Evolutionary conservation across 148 eudicot genomes (phyloP).

Genomic region (Diospyros kaki): DNA sequence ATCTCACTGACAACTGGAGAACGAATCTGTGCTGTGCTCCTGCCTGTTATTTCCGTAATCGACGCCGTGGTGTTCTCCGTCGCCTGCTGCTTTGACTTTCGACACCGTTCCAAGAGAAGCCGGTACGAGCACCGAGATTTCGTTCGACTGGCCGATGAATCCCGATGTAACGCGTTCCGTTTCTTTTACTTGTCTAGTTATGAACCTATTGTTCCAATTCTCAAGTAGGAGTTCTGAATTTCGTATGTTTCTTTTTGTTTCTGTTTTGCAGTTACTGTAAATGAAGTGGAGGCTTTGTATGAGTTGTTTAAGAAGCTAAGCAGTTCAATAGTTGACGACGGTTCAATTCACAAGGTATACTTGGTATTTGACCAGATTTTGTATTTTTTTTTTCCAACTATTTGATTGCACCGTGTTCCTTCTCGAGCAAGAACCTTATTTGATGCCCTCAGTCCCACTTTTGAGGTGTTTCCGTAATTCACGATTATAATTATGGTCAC

Average conservation of each 20-base stretch:
- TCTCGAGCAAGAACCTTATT: background rate
- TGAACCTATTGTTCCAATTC: background rate
- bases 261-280: slow-evolving; percentile 56
- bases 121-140: slow-evolving; percentile 20
- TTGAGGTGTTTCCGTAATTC: too few relatives aligned
- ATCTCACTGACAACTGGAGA: slow-evolving; percentile 43
- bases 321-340: slow-evolving; percentile 84
- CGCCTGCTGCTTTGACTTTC: slow-evolving; percentile 33
- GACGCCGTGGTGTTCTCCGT: slow-evolving; percentile 38
- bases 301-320: slow-evolving; percentile 87
- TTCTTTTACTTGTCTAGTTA: background rate
- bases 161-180: slow-evolving; percentile 34
- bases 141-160: slow-evolving; percentile 41
- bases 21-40: slow-evolving; percentile 34
- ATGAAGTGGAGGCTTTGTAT: slow-evolving; percentile 85
- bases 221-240: background rate
- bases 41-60: slow-evolving; percentile 41
- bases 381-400: background rate
- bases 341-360: slow-evolving; percentile 80
- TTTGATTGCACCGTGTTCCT: background rate
- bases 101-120: slow-evolving; percentile 2
- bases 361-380: background rate
- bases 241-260: background rate
- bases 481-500: too few relatives aligned
- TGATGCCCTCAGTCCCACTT: too few relatives aligned